Conservation (phyloP, 2,329 filamentous ascomycete species). For the Pseudocercospora eumusae region DNA sequence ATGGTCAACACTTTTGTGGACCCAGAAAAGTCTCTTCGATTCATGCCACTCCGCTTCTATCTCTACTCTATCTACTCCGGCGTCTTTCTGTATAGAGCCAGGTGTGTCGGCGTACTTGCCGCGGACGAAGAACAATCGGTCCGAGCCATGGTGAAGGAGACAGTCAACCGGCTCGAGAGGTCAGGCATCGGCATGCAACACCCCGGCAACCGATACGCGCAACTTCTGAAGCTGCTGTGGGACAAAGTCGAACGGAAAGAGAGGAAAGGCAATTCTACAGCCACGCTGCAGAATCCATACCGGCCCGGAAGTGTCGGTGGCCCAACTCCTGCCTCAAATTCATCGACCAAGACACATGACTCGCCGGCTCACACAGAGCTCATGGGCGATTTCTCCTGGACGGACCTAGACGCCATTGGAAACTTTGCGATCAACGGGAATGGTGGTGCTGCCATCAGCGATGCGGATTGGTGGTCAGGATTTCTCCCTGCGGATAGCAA, state of each 20-base stretch:
- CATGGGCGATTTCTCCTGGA: constrained; percentile 55
- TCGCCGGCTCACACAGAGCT: constrained; percentile 48
- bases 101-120: constrained; percentile 51
- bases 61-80: constrained; percentile 53
- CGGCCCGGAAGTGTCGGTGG: constrained; percentile 43
- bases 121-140: constrained; percentile 51
- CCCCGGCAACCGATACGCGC: constrained; percentile 50
- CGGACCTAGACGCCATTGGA: constrained; percentile 50
- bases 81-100: constrained; percentile 53
- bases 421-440: constrained; percentile 52
- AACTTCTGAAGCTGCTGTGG: constrained; percentile 52
- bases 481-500: constrained; percentile 42
- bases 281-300: constrained; percentile 42
- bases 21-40: constrained; percentile 49
- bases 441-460: constrained; percentile 34
- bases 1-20: constrained; percentile 55
- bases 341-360: constrained; percentile 31
- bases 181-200: constrained; percentile 50
- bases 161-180: constrained; percentile 46
- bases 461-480: constrained; percentile 42
- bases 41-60: constrained; percentile 53
- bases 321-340: constrained; percentile 37
- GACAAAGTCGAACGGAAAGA: constrained; percentile 47
- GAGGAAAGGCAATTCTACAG: constrained; percentile 31
- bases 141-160: constrained; percentile 51